Conservation (phyloP, 352 stramenopile species). For the Hyaloperonospora brassicae region DNA sequence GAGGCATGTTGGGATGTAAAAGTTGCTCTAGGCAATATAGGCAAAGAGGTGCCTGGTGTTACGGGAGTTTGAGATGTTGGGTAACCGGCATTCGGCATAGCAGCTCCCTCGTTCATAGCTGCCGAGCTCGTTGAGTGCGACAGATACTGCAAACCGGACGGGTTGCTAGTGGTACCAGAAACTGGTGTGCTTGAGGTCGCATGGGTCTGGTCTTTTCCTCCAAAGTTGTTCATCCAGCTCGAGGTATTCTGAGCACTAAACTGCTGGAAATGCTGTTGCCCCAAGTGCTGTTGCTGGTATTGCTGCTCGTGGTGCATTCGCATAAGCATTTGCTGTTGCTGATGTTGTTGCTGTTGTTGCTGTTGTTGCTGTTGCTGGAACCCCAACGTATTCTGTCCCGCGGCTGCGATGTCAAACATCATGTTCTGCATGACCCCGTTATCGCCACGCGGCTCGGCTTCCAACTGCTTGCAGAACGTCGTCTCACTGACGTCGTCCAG, state of each 20-base stretch:
- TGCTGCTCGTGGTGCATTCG: slow-evolving; percentile 22
- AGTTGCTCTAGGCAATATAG: not conserved
- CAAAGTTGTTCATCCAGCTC: slow-evolving; percentile 32
- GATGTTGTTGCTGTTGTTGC: slow-evolving; percentile 8
- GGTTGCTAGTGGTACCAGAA: slow-evolving; percentile 18
- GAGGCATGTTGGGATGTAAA: slow-evolving; percentile 2
- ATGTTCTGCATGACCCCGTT: slow-evolving; percentile 19
- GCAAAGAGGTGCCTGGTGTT: slow-evolving; percentile 2
- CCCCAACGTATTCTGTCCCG: slow-evolving; percentile 2
- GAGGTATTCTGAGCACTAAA: slow-evolving; percentile 8
- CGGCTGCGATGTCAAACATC: slow-evolving; percentile 10
- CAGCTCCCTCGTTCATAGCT: slow-evolving; percentile 26
- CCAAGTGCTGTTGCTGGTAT: slow-evolving; percentile 13
- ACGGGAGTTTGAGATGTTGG: slow-evolving; percentile 1
- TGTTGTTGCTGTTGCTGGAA: slow-evolving; percentile 7
- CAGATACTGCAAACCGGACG: slow-evolving; percentile 6
- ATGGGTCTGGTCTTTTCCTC: slow-evolving; percentile 16
- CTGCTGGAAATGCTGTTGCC: slow-evolving; percentile 38
- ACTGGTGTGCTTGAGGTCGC: slow-evolving; percentile 15
- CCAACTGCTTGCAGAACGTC: slow-evolving; percentile 26
- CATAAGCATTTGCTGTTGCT: slow-evolving; percentile 21
- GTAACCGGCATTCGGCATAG: slow-evolving; percentile 33
- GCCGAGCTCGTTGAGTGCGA: slow-evolving; percentile 6
- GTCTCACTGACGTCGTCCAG: slow-evolving; percentile 46
- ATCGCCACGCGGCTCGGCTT: slow-evolving; percentile 14